phyloP scores from a whole-genome alignment of 2,329 filamentous ascomycete species.

The Tolypocladium paradoxum region DNA sequence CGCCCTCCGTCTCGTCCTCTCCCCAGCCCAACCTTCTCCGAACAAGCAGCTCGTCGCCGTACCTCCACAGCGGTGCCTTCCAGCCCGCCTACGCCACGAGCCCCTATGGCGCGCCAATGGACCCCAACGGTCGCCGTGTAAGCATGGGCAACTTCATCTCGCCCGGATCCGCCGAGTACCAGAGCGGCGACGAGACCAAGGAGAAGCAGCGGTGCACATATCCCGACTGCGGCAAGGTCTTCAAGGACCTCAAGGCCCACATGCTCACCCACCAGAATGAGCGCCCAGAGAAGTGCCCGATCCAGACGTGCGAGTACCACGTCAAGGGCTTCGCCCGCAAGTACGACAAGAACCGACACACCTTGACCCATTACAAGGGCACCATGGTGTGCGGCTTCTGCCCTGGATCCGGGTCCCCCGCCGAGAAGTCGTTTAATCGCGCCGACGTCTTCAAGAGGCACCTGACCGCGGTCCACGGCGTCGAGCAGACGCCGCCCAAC shows the following conservation, averaged over 20 bases:
- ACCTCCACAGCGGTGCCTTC: constrained; percentile 44
- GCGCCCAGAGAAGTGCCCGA: constrained; percentile 88
- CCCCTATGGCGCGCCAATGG: constrained; percentile 38
- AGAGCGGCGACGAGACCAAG: constrained; percentile 52
- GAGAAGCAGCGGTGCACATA: constrained; percentile 68
- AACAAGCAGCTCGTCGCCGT: constrained; percentile 55
- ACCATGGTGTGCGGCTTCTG: constrained; percentile 97
- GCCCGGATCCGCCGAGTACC: constrained; percentile 44
- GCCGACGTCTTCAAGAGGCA: constrained; percentile 95
- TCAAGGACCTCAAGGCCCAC: constrained; percentile 88
- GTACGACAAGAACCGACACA: constrained; percentile 94
- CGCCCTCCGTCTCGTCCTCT: constrained; percentile 48
- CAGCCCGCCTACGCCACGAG: constrained; percentile 43
- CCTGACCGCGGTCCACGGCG: constrained; percentile 78
- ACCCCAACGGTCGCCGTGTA: constrained; percentile 43
- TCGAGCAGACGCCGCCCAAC: constrained; percentile 88
- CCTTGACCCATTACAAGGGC: constrained; percentile 90
- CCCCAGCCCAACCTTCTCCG: constrained; percentile 37
- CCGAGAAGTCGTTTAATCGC: constrained; percentile 91
- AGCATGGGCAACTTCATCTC: constrained; percentile 64
- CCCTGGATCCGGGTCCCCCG: constrained; percentile 74
- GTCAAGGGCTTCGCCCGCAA: constrained; percentile 87
- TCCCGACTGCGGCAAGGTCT: constrained; percentile 72
- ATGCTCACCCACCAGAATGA: constrained; percentile 91
- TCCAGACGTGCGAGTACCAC: constrained; percentile 84